Evolutionary conservation across 441 rosid genomes (phyloP).

Genomic region (Eruca vesicaria): DNA sequence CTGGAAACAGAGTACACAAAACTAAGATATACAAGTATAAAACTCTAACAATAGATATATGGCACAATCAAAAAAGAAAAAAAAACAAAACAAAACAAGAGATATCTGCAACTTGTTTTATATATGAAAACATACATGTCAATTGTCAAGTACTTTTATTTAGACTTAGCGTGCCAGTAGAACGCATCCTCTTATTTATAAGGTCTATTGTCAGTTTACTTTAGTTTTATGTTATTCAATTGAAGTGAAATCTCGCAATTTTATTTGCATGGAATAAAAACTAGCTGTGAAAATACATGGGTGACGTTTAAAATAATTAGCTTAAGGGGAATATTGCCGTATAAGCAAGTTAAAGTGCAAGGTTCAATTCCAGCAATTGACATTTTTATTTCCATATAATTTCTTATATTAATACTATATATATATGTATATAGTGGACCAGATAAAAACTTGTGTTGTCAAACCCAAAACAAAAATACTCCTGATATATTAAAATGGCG

Average conservation of each 20-base stretch:
- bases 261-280: neutral
- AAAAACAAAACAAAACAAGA: too few species aligned
- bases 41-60: too few species aligned
- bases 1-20: conserved; percentile 10
- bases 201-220: neutral
- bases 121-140: neutral
- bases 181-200: neutral
- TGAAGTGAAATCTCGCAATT: neutral
- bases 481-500: neutral
- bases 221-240: neutral
- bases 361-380: neutral
- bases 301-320: neutral
- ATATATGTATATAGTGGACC: too few species aligned
- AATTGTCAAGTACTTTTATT: neutral
- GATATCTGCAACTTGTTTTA: neutral
- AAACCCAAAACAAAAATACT: too few species aligned
- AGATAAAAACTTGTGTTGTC: too few species aligned
- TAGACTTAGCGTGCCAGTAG: neutral
- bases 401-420: neutral
- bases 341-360: neutral
- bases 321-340: neutral
- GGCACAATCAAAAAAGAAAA: too few species aligned
- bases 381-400: neutral
- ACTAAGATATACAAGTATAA: conserved; percentile 9
- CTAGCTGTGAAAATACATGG: neutral